Evolutionary conservation across 23 red algal species (phyloP), one percentile per base, ranked within the genome.

Genomic region (Gracilaria vermiculophylla): DNA sequence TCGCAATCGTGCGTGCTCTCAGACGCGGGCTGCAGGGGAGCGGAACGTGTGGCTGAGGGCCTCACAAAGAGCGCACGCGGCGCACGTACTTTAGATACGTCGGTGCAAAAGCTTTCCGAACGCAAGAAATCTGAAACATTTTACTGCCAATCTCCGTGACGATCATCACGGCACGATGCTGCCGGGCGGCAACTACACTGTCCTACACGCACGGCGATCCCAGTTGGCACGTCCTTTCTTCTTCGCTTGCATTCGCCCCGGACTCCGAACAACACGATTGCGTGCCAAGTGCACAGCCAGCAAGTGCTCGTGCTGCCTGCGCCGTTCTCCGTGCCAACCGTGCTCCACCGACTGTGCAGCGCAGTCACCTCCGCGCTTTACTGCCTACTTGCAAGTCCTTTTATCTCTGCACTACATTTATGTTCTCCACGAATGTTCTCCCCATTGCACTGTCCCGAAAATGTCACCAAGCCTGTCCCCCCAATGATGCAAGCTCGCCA

Each of bases 391-490:
- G n/a, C 19, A 55, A 28, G 55, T 60, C 21, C 10, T 28, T 60
- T 20, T 60, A 60, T 29, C 55, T 14, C 34, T 42, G n/a, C 37
- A 21, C 12, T 21, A 35, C 64, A 70, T 70, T 70, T 70, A 70
- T 70, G 64, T 39, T 70, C 20, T 35, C 64, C 37, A 27, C 64
- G 64, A 70, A 70, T 70, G n/a, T 70, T 70, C 34, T 32, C 17
- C 15, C 64, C 35, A 1, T 42, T 42, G 33, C 7, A 41, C 55
- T 29, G 23, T 60, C 12, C 29, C 55, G 55, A 24, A 24, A 60
- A 60, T 28, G 55, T 10, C 2, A 24, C 55, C 9, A 2, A 60
- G 29, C 21, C 11, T 10, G 23, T 60, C 5, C 55, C n/a, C n/a
- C n/a, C n/a, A n/a, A n/a, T n/a, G n/a, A n/a, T n/a, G n/a, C n/a